A percentile compares a stretch with the other conserved stretches of the same genome.
phyloP scores from a whole-genome alignment of 1,139 yeast genomes.

The Taiozyma sp. region DNA sequence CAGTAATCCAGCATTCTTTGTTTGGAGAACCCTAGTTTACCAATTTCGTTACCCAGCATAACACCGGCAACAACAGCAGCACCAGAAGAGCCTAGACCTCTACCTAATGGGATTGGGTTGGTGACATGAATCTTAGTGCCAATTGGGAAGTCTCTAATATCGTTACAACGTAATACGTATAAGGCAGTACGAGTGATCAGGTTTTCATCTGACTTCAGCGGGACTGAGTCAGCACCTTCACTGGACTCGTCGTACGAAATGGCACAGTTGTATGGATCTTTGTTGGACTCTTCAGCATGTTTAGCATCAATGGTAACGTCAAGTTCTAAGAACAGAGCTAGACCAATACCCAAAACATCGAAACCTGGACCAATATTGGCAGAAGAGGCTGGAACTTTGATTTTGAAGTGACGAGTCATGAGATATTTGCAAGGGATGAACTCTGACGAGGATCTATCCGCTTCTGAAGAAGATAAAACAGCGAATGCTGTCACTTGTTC shows the following conservation, averaged over 20 bases:
- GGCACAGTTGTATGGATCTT: constrained; percentile 65
- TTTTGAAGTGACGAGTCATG: constrained; percentile 42
- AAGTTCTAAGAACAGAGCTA: constrained; percentile 67
- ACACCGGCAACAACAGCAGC: constrained; percentile 98
- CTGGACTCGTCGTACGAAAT: constrained; percentile 66
- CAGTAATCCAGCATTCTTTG: constrained; percentile 90
- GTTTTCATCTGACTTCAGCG: constrained; percentile 70
- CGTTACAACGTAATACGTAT: constrained; percentile 82
- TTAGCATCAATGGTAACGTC: constrained; percentile 59
- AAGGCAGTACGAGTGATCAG: constrained; percentile 90
- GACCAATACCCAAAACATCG: constrained; percentile 91
- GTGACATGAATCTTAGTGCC: constrained; percentile 81
- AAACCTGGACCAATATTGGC: constrained; percentile 99
- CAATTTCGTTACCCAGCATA: constrained; percentile 84
- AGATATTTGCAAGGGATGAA: too few species aligned
- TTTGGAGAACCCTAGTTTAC: constrained; percentile 65
- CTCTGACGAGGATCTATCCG: not conserved
- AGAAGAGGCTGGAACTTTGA: constrained; percentile 92
- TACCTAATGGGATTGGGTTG: constrained; percentile 93
- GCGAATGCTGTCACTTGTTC: not conserved
- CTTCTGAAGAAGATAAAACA: not conserved
- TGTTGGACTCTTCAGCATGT: constrained; percentile 38
- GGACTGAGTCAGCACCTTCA: constrained; percentile 76
- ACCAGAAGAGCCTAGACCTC: constrained; percentile 98
- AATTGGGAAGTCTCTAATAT: constrained; percentile 64